Conservation (phyloP, 225 moss, liverwort and hornwort genomes). For the Sphagnum contortum region DNA sequence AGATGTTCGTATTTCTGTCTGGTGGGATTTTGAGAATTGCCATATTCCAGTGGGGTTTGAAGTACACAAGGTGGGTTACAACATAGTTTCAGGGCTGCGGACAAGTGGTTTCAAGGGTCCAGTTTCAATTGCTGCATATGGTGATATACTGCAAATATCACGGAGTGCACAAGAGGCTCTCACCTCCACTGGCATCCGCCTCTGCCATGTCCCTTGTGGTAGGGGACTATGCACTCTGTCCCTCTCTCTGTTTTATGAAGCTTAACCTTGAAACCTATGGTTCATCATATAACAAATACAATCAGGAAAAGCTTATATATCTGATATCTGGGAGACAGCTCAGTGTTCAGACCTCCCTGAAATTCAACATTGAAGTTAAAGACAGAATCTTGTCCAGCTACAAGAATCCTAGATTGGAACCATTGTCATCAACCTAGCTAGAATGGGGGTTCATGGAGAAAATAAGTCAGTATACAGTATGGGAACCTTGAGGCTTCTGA, state of each 20-base stretch:
- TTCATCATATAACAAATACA: neutral
- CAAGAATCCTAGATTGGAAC: too few relatives aligned
- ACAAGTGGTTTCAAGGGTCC: conserved; percentile 37
- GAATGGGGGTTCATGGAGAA: too few relatives aligned
- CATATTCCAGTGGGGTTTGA: conserved; percentile 36
- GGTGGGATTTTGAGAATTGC: conserved; percentile 56
- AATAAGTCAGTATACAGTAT: too few relatives aligned
- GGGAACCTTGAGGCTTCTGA: too few relatives aligned
- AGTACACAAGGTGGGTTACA: conserved; percentile 28
- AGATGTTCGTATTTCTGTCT: conserved; percentile 16
- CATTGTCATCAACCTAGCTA: too few relatives aligned
- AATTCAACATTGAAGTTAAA: too few relatives aligned
- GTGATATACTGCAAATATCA: conserved; percentile 38
- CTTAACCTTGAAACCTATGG: neutral
- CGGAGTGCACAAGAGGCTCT: conserved; percentile 36
- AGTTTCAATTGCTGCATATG: conserved; percentile 40
- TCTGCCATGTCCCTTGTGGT: conserved; percentile 46
- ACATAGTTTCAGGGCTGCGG: conserved; percentile 29
- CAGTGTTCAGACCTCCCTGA: too few relatives aligned
- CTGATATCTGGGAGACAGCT: too few relatives aligned
- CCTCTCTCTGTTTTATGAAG: neutral
- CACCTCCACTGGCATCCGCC: conserved; percentile 35
- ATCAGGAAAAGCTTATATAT: neutral
- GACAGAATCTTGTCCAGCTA: too few relatives aligned
- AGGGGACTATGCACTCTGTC: neutral